Evolutionary conservation across 805 yeast species (phyloP).

Genomic region (Ascoidea rubescens): DNA sequence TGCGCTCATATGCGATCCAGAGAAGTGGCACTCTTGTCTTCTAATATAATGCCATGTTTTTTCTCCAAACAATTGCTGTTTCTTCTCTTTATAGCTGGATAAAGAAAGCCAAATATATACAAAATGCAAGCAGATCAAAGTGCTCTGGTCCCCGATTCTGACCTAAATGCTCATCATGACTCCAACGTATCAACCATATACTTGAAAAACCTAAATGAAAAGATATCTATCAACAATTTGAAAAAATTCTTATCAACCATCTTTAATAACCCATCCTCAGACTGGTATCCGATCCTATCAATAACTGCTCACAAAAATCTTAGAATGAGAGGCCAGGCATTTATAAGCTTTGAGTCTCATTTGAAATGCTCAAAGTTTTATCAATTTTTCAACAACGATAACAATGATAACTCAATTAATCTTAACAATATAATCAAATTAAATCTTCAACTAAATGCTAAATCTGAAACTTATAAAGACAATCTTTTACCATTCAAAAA

Average conservation of each 20-base stretch:
- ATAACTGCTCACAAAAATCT: constrained; percentile 46
- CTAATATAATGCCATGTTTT: no score
- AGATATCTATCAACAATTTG: constrained; percentile 38
- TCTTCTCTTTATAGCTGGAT: no score
- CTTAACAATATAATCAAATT: no score
- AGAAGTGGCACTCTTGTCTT: no score
- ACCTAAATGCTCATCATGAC: no score
- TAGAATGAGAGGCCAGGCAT: constrained; percentile 75
- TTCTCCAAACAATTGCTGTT: no score
- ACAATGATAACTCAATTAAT: background rate
- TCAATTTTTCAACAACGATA: constrained; percentile 3
- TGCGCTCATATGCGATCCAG: no score
- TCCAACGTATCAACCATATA: constrained; percentile 20
- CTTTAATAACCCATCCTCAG: constrained; percentile 22
- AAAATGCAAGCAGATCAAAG: no score
- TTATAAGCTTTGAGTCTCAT: constrained; percentile 37
- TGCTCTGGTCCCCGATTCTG: no score
- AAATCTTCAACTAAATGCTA: background rate
- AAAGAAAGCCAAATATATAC: no score
- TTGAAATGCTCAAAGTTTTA: constrained; percentile 12
- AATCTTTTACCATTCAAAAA: no score
- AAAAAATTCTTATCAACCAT: constrained; percentile 25
- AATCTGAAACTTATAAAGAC: background rate
- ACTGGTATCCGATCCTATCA: constrained; percentile 29
- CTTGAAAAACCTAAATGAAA: constrained; percentile 61